phyloP scores from a whole-genome alignment of 768 basidiomycete species.

The Symmetrospora coprosmae region DNA sequence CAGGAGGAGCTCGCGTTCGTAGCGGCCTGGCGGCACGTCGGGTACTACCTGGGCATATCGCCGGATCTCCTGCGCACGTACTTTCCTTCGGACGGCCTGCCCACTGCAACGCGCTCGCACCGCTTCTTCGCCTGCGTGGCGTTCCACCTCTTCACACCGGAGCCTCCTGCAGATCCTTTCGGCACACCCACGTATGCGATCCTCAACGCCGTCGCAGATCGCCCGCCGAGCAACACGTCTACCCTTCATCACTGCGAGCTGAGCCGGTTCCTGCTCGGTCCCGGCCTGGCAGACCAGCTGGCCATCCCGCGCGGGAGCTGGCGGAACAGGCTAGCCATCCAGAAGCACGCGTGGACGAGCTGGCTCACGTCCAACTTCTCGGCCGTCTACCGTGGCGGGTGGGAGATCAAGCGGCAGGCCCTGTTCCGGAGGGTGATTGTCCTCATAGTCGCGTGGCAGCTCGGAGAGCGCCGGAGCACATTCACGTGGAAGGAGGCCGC shows the following conservation, averaged over 20 bases:
- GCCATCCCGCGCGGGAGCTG: constrained; percentile 27
- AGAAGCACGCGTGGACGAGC: constrained; percentile 2
- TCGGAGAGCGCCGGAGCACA: constrained; percentile 33
- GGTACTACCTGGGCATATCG: constrained; percentile 36
- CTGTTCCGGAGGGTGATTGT: constrained; percentile 29
- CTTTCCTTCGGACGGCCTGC: constrained; percentile 27
- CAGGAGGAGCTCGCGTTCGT: constrained; percentile 33
- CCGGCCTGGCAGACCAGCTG: constrained; percentile 32
- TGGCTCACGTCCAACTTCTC: constrained; percentile 31
- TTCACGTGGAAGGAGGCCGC: constrained; percentile 30
- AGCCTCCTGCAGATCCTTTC: constrained; percentile 23
- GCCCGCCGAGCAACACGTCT: constrained; percentile 29
- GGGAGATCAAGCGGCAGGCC: constrained; percentile 31
- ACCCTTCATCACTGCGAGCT: constrained; percentile 31
- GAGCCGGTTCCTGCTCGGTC: constrained; percentile 32
- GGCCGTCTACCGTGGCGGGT: constrained; percentile 23
- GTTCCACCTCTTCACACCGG: constrained; percentile 32
- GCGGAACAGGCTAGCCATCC: background rate
- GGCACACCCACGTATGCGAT: constrained; percentile 33
- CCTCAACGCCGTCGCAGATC: constrained; percentile 29
- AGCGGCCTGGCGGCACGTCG: constrained; percentile 35
- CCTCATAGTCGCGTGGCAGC: constrained; percentile 34
- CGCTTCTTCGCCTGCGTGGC: constrained; percentile 34
- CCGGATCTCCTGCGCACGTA: constrained; percentile 26
- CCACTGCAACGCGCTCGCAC: constrained; percentile 22